These are phyloP conservation scores for Cinnamomum micranthum DNA, from an alignment of 164 flowering plant species.

Conservation along the genomic window DNA sequence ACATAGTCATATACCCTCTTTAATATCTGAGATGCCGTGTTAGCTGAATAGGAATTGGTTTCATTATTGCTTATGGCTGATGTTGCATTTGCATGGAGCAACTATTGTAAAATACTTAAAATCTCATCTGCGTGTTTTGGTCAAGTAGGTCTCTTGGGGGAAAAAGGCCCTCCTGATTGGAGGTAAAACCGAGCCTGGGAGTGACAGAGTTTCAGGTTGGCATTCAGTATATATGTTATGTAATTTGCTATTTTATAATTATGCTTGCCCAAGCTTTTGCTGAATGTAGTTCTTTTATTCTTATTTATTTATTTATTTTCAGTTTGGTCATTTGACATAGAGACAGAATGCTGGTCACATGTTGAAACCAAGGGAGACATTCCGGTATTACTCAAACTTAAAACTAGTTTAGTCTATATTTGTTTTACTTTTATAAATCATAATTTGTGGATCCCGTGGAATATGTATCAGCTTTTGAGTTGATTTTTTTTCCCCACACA, in stretches of 20 bases:
- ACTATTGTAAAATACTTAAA: constrained; percentile 9
- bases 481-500: no score
- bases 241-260: not conserved
- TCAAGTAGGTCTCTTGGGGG: constrained; percentile 85
- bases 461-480: no score
- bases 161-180: constrained; percentile 82
- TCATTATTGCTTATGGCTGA: constrained; percentile 1
- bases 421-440: not conserved
- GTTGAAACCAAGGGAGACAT: constrained; percentile 93
- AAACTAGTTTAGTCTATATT: not conserved
- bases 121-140: constrained; percentile 12
- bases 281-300: constrained; percentile 2
- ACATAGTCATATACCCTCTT: not conserved
- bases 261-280: not conserved
- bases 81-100: not conserved
- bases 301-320: constrained; percentile 26
- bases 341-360: constrained; percentile 88
- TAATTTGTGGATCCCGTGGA: no score
- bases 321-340: constrained; percentile 97
- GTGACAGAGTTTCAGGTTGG: constrained; percentile 77
- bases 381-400: constrained; percentile 56
- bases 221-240: not conserved
- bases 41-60: not conserved
- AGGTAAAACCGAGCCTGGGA: constrained; percentile 73
- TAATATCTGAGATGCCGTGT: not conserved